Evolutionary conservation across 2,329 filamentous ascomycete species (phyloP), one percentile per base, ranked within the genome.

Genomic region (Phyllosticta citribraziliensis): DNA sequence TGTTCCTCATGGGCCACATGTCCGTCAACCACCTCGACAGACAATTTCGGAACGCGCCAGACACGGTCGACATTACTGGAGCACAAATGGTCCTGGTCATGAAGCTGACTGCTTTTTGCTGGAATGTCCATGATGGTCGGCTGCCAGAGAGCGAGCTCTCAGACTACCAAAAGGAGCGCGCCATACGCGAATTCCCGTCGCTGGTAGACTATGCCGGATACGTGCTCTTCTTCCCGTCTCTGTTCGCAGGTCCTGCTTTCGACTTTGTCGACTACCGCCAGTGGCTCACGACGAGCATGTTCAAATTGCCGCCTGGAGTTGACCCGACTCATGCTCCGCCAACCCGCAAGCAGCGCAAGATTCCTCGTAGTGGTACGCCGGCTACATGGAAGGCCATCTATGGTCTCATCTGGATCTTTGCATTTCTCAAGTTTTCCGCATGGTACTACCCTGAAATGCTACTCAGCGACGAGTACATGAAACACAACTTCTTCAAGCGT

Each of bases 31-130:
- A 99, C 73, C 87, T 99, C 64, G 79, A 84, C 62, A 88, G 95
- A 50, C 91, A 96, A 74, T 83, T 86, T 50, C 77, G 82, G 50
- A 80, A 88, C 67, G 81, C 84, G 64, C 84, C 89, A 0, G 80
- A 83, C 50, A 75, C 78, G 1, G 80, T 96, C 63, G 94, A 99
- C 72, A 92, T 99, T 67, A 97, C 93, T 0, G 92, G 88, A 51
- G 91, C 93, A 1, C 94, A 99, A 74, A 99, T 99, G 94, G 94
- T 99, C 35, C 77, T 97, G 67, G 87, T 97, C 65, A 99, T 99
- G 91, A 99, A 99, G 72, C 84, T 99, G 40, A 91, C 87, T 22
- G 89, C 93, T 5, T 99, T 99, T 71, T 96, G 91, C 77, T 99
- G 94, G 94, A 97, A 97, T 71, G 87, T 97, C 9, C 91, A 94